A percentile compares a stretch with the other conserved stretches of the same genome.
Conservation (phyloP, 306 rosid genomes). For the Quercus gilva region DNA sequence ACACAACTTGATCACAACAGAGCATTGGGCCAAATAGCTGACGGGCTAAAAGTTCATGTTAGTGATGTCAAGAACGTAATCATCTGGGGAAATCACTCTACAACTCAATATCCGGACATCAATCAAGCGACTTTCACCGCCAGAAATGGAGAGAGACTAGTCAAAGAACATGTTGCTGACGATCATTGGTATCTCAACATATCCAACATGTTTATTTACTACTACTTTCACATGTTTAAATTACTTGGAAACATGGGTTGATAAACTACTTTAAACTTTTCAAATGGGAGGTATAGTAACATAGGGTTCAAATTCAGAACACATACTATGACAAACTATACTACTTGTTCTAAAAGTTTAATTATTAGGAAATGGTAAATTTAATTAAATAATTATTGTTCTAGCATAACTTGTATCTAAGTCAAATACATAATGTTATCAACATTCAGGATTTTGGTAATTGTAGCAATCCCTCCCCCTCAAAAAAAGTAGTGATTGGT, state of each 20-base stretch:
- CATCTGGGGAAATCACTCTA: conserved; percentile 96
- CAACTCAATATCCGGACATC: conserved; percentile 85
- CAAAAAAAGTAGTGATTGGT: not conserved
- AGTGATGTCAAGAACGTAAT: conserved; percentile 75
- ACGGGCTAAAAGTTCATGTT: conserved; percentile 64
- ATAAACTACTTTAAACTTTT: too few relatives aligned
- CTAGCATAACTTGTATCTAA: not conserved
- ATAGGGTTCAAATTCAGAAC: too few relatives aligned
- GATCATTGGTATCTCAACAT: conserved; percentile 57
- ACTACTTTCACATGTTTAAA: not conserved
- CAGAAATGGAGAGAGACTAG: conserved; percentile 36
- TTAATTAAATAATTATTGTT: too few relatives aligned
- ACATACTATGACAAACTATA: too few relatives aligned
- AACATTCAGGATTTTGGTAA: not conserved
- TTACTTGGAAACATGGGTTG: not conserved
- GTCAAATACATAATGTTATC: not conserved
- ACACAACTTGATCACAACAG: conserved; percentile 89
- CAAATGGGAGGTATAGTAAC: too few relatives aligned
- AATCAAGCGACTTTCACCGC: conserved; percentile 66
- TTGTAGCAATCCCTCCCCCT: not conserved
- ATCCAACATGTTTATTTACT: not conserved
- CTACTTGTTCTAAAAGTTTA: too few relatives aligned
- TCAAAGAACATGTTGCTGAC: conserved; percentile 50
- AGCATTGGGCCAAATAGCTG: conserved; percentile 85
- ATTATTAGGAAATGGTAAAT: too few relatives aligned